Evolutionary conservation across 441 rosid species (phyloP), one percentile per base, ranked within the genome.

Genomic region (Lepidium campestre): DNA sequence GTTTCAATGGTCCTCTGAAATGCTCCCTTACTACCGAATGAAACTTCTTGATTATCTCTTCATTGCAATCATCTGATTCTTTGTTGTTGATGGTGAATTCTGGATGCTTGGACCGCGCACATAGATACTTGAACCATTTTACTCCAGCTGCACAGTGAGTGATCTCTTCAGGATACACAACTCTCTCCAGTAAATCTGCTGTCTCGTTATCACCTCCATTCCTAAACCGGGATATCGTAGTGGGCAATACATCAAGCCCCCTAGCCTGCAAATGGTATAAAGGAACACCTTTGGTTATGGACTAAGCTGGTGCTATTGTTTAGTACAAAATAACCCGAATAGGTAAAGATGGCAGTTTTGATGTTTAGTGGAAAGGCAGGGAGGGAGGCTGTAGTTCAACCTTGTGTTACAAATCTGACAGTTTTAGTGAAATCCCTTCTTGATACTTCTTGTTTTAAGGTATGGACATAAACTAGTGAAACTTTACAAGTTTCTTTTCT

Each of bases 1-100:
- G 99, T 78, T 93, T 93, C 78, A 90, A 73, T 19, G 93, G 96
- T 39, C 96, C 97, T 73, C 96, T 85, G 70, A 90, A 90, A 79
- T 87, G 79, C 42, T 73, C 82, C 71, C 85, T 83, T 19, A 87
- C 96, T 17, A 78, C 67, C 9, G 75, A 78, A 75, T 88, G 96
- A 66, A 93, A 93, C 77, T 83, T 85, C 42, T 55, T 57, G 46
- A 90, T 81, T n/a, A 82, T 77, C 81, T 77, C 76, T 71, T 76
- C 70, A 27, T 9, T 20, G 27, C 7, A 20, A 14, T 29, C 71
- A 42, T 63, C 67, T 8, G 75, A 58, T 12, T 75, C 78, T 52
- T 14, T 6, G 60, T 52, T 56, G 54, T 17, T 11, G 59, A 46
- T 7, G 36, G 73, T 50, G 19, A 18, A 36, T 39, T 47, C 71